Evolutionary conservation across 805 yeast genomes (phyloP), one percentile per base, ranked within the genome.

Genomic region (Ogataea parapolymorpha): DNA sequence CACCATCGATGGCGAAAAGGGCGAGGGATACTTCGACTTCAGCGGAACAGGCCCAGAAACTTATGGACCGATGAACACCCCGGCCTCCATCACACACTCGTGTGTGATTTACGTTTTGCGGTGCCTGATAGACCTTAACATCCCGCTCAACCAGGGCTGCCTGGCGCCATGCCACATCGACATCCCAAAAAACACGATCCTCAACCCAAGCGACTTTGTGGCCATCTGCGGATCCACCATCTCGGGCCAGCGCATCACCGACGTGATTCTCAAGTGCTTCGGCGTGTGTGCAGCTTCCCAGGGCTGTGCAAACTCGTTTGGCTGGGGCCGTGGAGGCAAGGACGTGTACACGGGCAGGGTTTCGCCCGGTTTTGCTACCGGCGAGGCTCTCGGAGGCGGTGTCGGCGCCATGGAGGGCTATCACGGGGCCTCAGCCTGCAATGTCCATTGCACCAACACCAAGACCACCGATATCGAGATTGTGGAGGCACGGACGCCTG

Each of bases 61-160:
- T 16, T 71, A 74, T 49, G 74, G 75, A 16, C 73, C 74, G 45
- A 65, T 74, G 67, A 76, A 76, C 56, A 74, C 80, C 1, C 80
- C 82, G 1, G 68, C 65, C 41, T 75, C 80, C 2, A 74, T 76
- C 41, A 65, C 77, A 11, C 71, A 69, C 51, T 70, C 78, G 8
- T 77, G 79, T 17, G 76, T 76, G 33, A 68, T 76, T 41, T 76
- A 76, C 50, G 77, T 71, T 3, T 60, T 76, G 46, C 58, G 82
- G 48, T 69, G 74, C 31, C 62, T 76, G 46, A 72, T 76, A 31
- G 66, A 70, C 48, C 67, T 65, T 45, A 74, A 74, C 42, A 75
- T 77, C 43, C 82, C 82, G 1, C 60, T 77, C 48, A 77, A 77
- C 49, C 75, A 74, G 51, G 80, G 81, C 10, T 77, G 78, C 49